Base-by-base conservation (phyloP, 202 grass and related monocot genomes). In the Setaria italica region DNA sequence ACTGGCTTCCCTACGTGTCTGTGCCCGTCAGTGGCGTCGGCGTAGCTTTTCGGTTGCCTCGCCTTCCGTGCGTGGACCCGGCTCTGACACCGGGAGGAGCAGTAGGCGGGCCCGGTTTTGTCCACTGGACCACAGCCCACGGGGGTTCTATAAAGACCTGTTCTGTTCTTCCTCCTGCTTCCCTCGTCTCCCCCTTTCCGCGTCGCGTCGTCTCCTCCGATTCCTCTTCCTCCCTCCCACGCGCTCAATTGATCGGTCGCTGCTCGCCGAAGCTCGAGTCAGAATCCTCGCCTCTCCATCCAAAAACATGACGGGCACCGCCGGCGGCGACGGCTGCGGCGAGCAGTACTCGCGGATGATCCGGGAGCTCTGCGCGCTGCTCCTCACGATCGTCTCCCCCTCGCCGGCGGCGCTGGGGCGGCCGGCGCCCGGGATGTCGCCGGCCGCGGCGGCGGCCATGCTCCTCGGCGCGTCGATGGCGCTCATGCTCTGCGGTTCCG, bases 401-500 rank as follows among this genome's bases (percentile, higher is more conserved):
- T 39, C 83, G 2, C 20, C 83, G 33, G 20, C 43, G 9, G 43
- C 43, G 4, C 20, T 55, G 14, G 9, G 5, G 10, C 59, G 9
- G 9, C 42, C 3, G 33, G 10, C 42, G n/a, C 33, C 74, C 25
- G 74, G 57, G 4, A 60, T 89, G 51, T 91, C 88, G 0, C 88
- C 88, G 9, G 88, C 88, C 11, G 92, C 55, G 33, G 70, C 81
- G 66, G 91, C 93, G 33, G 85, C 91, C 45, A 77, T 99, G 86
- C 84, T 95, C 0, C 85, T 99, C 0, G 96, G 93, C 35, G 91
- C 72, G 33, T 94, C 93, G 49, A 43, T 99, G 78, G 90, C 93
- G 72, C 90, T 99, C 20, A 96, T 99, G 96, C 86, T 99, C 10
- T 94, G 93, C 60, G 96, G 96, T 0, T 92, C 90, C 7, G 90